A percentile compares a stretch with the other conserved stretches of the same genome.
phyloP scores from a whole-genome alignment of 2,329 filamentous ascomycete genomes.

The Trichophyton rubrum region DNA sequence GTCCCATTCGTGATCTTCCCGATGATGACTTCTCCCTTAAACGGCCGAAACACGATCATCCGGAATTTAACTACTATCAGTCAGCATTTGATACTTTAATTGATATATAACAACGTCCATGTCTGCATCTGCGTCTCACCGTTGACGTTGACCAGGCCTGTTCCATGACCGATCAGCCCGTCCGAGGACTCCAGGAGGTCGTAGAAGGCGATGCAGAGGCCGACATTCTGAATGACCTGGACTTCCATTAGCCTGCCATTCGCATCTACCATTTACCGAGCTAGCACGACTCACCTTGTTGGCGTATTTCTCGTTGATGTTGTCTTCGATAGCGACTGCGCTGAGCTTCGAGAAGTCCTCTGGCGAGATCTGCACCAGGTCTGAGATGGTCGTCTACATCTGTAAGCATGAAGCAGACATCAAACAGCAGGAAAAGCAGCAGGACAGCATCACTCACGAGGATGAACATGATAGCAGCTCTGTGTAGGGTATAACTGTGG shows the following conservation, averaged over 20 bases:
- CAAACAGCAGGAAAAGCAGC: neutral
- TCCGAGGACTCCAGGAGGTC: slow-evolving; percentile 83
- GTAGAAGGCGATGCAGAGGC: slow-evolving; percentile 85
- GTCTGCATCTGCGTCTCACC: slow-evolving; percentile 36
- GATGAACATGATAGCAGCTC: slow-evolving; percentile 34
- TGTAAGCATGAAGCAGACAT: neutral
- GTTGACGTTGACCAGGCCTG: slow-evolving; percentile 86
- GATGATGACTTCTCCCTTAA: slow-evolving; percentile 83
- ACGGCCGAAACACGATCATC: slow-evolving; percentile 85
- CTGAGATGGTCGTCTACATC: slow-evolving; percentile 72
- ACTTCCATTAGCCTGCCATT: neutral
- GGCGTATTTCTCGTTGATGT: slow-evolving; percentile 92
- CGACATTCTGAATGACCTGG: slow-evolving; percentile 80
- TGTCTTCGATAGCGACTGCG: slow-evolving; percentile 78
- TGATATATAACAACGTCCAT: neutral
- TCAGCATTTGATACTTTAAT: neutral
- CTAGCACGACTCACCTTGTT: slow-evolving; percentile 54
- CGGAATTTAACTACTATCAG: slow-evolving; percentile 65
- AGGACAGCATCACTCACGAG: slow-evolving; percentile 27
- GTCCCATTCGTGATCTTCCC: slow-evolving; percentile 69
- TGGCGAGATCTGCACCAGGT: slow-evolving; percentile 85
- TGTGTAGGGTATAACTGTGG: neutral
- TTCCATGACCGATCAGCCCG: slow-evolving; percentile 84
- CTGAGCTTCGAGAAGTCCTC: slow-evolving; percentile 75
- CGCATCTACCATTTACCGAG: neutral